A percentile compares a stretch with the other conserved stretches of the same genome.
phyloP scores from a whole-genome alignment of 345 rosid genomes.

The Eucalyptus guilfoylei region DNA sequence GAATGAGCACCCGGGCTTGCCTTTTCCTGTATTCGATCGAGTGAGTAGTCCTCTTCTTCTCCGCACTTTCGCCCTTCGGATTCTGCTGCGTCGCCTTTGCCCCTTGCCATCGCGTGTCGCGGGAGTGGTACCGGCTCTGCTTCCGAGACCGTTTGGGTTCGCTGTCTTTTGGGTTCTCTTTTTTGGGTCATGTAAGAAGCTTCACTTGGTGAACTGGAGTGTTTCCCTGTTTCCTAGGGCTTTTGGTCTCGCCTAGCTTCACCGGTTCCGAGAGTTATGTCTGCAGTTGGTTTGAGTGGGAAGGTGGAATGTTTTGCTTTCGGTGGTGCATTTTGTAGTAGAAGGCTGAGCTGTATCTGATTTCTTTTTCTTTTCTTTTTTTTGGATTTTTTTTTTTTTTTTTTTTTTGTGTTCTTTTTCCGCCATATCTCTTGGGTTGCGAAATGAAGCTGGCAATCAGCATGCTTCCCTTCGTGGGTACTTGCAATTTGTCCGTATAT shows the following conservation, averaged over 20 bases:
- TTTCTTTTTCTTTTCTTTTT: background rate
- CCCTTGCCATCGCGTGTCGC: background rate
- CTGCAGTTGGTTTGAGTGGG: background rate
- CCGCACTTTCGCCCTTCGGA: background rate
- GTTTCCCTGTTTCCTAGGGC: background rate
- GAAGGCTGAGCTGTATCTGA: background rate
- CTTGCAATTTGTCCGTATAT: background rate
- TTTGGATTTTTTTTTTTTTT: background rate
- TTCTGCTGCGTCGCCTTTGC: background rate
- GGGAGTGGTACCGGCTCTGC: background rate
- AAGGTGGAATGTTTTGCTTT: background rate
- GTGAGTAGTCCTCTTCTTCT: background rate
- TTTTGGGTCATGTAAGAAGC: background rate
- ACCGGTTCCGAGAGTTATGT: background rate
- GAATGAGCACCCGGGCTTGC: background rate
- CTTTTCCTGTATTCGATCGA: background rate
- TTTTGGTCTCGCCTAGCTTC: background rate
- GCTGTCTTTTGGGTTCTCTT: background rate
- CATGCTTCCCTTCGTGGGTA: background rate
- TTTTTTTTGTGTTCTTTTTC: background rate
- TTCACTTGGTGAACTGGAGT: background rate
- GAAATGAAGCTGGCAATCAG: background rate
- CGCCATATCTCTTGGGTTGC: background rate
- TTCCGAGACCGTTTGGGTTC: background rate
- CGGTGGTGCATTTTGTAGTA: background rate